These are phyloP conservation scores for Blastosporella zonata DNA, from an alignment of 1,284 basidiomycete species.

Conservation along the genomic window DNA sequence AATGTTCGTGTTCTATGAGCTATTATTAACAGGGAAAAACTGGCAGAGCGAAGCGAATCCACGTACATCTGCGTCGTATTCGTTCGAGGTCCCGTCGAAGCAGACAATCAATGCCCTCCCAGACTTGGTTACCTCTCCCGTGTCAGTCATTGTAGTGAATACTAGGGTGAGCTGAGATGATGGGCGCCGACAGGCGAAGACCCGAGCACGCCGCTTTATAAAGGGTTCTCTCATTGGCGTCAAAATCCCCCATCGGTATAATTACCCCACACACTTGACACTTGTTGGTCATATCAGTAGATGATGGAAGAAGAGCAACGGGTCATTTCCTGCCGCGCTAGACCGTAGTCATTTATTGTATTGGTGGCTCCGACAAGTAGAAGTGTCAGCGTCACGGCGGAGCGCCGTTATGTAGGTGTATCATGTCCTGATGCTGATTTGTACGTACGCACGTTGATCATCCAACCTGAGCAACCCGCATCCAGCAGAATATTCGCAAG, in stretches of 20 bases:
- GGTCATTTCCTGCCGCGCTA: neutral
- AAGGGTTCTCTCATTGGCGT: neutral
- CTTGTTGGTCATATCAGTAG: neutral
- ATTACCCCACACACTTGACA: neutral
- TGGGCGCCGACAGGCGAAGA: neutral
- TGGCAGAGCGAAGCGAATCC: neutral
- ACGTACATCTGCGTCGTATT: slow-evolving; percentile 42
- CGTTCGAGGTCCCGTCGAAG: slow-evolving; percentile 59
- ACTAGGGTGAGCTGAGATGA: neutral
- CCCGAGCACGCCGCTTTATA: neutral
- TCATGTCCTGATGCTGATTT: too few species aligned
- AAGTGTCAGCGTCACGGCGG: too few species aligned
- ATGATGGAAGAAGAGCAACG: neutral
- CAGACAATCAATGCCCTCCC: slow-evolving; percentile 53
- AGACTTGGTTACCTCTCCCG: slow-evolving; percentile 19
- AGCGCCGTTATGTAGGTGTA: too few species aligned
- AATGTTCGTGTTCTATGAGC: slow-evolving; percentile 62
- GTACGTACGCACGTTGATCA: too few species aligned
- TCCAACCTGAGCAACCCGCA: too few species aligned
- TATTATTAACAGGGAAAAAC: neutral
- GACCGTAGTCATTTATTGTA: neutral
- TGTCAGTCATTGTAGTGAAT: slow-evolving; percentile 14
- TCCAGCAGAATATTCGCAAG: too few species aligned
- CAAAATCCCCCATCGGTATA: neutral
- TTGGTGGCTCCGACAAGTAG: neutral